phyloP scores from a whole-genome alignment of 2,329 filamentous ascomycete genomes.

The Fusarium dimerum region DNA sequence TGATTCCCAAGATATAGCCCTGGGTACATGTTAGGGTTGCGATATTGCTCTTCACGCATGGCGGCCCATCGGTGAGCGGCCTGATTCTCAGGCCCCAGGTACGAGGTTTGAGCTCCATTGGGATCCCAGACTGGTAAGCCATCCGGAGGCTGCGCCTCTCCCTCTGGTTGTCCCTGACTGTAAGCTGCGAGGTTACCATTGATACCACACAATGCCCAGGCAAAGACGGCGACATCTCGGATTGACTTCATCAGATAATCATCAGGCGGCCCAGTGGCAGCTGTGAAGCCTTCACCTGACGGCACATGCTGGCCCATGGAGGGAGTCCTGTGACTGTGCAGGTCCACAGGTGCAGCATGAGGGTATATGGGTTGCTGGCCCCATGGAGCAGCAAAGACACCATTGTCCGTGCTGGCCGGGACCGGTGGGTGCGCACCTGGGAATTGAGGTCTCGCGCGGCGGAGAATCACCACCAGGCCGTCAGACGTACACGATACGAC shows the following conservation, averaged over 20 bases:
- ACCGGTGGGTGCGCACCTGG: slow-evolving; percentile 56
- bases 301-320: slow-evolving; percentile 47
- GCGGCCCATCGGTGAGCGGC: slow-evolving; percentile 23
- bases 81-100: slow-evolving; percentile 27
- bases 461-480: slow-evolving; percentile 78
- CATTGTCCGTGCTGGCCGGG: slow-evolving; percentile 54
- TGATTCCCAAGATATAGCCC: too few relatives aligned
- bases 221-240: slow-evolving; percentile 83
- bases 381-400: slow-evolving; percentile 81
- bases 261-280: slow-evolving; percentile 53
- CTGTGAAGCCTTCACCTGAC: slow-evolving; percentile 44
- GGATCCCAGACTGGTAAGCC: slow-evolving; percentile 32
- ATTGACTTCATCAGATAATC: slow-evolving; percentile 77
- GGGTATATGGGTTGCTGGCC: slow-evolving; percentile 64
- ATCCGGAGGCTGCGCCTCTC: slow-evolving; percentile 58
- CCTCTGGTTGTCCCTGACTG: slow-evolving; percentile 60
- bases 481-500: slow-evolving; percentile 92
- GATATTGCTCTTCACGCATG: slow-evolving; percentile 7
- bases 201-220: slow-evolving; percentile 79
- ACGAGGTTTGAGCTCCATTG: slow-evolving; percentile 12
- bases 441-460: slow-evolving; percentile 71
- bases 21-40: not conserved
- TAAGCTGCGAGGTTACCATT: slow-evolving; percentile 72
- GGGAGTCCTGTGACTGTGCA: slow-evolving; percentile 29
- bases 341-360: slow-evolving; percentile 40